Base-by-base conservation (phyloP, 805 yeast genomes). In the Metschnikowia koreensis region DNA sequence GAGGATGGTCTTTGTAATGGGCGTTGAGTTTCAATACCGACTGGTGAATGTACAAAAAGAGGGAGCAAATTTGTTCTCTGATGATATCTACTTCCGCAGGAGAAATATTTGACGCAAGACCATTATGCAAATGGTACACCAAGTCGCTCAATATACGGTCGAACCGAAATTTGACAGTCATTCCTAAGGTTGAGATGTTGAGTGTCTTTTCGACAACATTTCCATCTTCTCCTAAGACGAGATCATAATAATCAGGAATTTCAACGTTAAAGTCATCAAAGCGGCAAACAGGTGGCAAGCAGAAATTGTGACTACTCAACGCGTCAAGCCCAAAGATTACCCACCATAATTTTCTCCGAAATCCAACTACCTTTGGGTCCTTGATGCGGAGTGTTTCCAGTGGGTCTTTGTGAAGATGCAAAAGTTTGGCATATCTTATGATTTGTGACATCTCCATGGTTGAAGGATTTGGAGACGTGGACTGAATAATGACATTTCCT, bases 311-410 rank as follows among this genome's bases (percentile, higher is more conserved):
- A 38, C 85, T 76, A 8, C 83, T 79, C 53, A 80, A 70, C 3
- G 81, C 75, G 62, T 83, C 89, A 53, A 83, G 65, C 28, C 81
- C 80, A 54, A 82, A 81, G 7, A 83, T 79, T 38, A 81, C 83
- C 87, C 87, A 83, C 87, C 87, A 83, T n/a, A 83, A 62, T 48
- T 81, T 61, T 61, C 87, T 71, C 63, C 84, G 70, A 44, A 76
- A 70, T 53, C 81, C 82, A 7, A 83, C 75, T 22, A 75, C 69
- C 47, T 73, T 75, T 61, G 73, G 68, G 54, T 81, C 80, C 2
- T 74, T 69, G 37, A 81, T 72, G 39, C 77, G 74, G 52, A 82
- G 79, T 42, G 78, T 75, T 0, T 74, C 66, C n/a, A 78, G 70
- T 3, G 87, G 87, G 59, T 83, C 88, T 60, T 83, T 77, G 57